These are phyloP conservation scores for Hypoxylon rubiginosum DNA, from an alignment of 2,329 filamentous ascomycete genomes.

Conservation along the genomic window DNA sequence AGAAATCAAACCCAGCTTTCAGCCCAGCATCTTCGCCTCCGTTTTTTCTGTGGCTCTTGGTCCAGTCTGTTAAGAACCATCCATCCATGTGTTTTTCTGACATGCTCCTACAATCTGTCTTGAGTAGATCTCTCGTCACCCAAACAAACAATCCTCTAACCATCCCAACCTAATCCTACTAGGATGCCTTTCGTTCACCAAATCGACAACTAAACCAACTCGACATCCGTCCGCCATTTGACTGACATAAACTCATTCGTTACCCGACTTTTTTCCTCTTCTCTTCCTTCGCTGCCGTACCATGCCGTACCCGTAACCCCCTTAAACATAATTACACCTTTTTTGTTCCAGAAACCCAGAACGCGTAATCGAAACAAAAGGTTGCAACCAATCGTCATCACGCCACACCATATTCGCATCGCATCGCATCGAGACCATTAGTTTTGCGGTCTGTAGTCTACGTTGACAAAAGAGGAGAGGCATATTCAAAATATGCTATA, in stretches of 20 bases:
- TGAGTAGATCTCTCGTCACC: constrained; percentile 29
- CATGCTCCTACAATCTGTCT: constrained; percentile 34
- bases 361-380: constrained; percentile 45
- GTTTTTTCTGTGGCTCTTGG: constrained; percentile 26
- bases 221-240: background rate
- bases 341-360: constrained; percentile 20
- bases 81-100: constrained; percentile 20
- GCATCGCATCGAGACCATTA: constrained; percentile 17
- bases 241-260: constrained; percentile 16
- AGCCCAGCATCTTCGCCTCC: constrained; percentile 30
- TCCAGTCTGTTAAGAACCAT: constrained; percentile 21
- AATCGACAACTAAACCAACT: constrained; percentile 5
- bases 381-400: constrained; percentile 28
- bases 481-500: constrained; percentile 32
- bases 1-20: constrained; percentile 32
- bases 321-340: constrained; percentile 29
- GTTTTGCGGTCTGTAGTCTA: constrained; percentile 9
- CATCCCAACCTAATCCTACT: background rate
- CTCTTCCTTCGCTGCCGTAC: constrained; percentile 33
- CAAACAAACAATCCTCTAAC: constrained; percentile 12
- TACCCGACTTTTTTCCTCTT: constrained; percentile 28
- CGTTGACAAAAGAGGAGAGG: background rate
- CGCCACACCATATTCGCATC: constrained; percentile 31
- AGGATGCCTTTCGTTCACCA: constrained; percentile 32
- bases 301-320: constrained; percentile 16